phyloP scores from a whole-genome alignment of 331 rosid genomes.

The Malus hybrid region DNA sequence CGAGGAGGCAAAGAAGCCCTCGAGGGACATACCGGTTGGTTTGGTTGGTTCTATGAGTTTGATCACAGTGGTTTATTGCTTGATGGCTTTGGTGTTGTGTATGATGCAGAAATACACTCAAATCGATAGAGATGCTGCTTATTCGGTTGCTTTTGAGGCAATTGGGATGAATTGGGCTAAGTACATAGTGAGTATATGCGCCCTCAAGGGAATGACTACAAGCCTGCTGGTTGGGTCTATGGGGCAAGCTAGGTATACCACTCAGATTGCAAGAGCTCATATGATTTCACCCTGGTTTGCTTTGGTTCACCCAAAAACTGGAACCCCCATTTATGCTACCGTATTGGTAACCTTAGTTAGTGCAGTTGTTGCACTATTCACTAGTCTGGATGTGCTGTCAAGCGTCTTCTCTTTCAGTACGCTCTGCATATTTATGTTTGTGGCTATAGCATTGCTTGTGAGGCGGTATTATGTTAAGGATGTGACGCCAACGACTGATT shows the following conservation, averaged over 20 bases:
- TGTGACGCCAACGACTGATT: constrained; percentile 22
- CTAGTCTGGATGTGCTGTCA: constrained; percentile 79
- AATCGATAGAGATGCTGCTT: constrained; percentile 45
- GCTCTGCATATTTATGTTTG: constrained; percentile 67
- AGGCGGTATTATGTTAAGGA: constrained; percentile 63
- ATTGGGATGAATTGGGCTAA: constrained; percentile 68
- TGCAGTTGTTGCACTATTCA: constrained; percentile 55
- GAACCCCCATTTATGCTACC: constrained; percentile 83
- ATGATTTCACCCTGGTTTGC: constrained; percentile 89
- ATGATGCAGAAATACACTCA: constrained; percentile 46
- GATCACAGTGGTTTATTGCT: constrained; percentile 50
- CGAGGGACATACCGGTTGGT: constrained; percentile 74
- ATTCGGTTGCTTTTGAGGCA: constrained; percentile 45
- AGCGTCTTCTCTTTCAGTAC: constrained; percentile 81
- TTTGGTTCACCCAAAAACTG: constrained; percentile 68
- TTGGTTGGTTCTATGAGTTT: constrained; percentile 56
- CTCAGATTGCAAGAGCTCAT: constrained; percentile 84
- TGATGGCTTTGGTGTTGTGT: constrained; percentile 49
- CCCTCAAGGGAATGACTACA: constrained; percentile 91
- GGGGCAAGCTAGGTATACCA: constrained; percentile 80
- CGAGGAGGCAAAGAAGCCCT: constrained; percentile 72
- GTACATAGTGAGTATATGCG: constrained; percentile 73
- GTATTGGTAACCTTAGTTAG: constrained; percentile 51
- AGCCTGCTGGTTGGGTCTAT: constrained; percentile 81
- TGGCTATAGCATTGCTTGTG: constrained; percentile 70